Conservation (phyloP, 2,329 filamentous ascomycete genomes). For the Epichloe sp. region DNA sequence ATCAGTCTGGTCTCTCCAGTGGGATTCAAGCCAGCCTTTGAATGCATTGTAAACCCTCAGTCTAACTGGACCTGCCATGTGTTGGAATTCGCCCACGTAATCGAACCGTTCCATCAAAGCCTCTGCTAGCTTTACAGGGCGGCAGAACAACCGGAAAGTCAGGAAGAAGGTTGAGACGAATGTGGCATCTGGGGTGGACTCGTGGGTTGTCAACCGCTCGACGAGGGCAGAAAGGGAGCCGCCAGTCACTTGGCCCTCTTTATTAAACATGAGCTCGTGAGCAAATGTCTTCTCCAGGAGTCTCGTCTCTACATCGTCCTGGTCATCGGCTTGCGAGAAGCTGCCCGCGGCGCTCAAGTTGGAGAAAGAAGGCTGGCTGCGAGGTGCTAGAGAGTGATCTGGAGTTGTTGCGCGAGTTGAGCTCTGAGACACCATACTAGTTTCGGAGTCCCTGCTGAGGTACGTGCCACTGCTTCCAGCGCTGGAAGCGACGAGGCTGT, state of each 20-base stretch:
- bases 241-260: conserved; percentile 87
- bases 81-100: conserved; percentile 68
- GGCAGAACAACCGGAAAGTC: conserved; percentile 87
- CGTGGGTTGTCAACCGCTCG: conserved; percentile 87
- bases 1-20: conserved; percentile 81
- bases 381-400: conserved; percentile 44
- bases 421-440: conserved; percentile 64
- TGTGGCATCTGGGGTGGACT: conserved; percentile 79
- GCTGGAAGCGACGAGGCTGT: conserved; percentile 63
- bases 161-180: conserved; percentile 94
- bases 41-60: conserved; percentile 91
- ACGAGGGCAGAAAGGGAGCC: conserved; percentile 82
- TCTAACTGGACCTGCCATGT: conserved; percentile 65
- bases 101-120: conserved; percentile 85
- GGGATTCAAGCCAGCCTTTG: conserved; percentile 93
- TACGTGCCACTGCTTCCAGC: conserved; percentile 69
- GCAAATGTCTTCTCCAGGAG: conserved; percentile 87
- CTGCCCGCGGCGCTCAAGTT: conserved; percentile 57
- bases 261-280: conserved; percentile 85
- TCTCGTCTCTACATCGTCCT: conserved; percentile 66
- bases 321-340: conserved; percentile 57
- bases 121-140: conserved; percentile 64
- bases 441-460: conserved; percentile 67
- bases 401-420: conserved; percentile 85
- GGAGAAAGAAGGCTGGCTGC: conserved; percentile 48